Conservation (phyloP, 2,329 filamentous ascomycete genomes). For the Canariomyces notabilis region DNA sequence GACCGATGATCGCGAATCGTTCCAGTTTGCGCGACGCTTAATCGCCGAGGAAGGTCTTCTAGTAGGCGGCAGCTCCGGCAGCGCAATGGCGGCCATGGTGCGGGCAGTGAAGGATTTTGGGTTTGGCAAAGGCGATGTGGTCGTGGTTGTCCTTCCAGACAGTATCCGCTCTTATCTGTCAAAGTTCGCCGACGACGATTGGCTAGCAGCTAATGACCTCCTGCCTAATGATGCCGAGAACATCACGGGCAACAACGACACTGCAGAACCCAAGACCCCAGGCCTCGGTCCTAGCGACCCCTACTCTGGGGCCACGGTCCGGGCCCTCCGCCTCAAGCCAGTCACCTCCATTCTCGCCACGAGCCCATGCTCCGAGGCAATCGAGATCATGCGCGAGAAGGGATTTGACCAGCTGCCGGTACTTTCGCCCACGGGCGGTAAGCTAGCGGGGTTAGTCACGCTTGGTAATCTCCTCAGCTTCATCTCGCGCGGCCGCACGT, state of each 20-base stretch:
- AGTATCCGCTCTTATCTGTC: slow-evolving; percentile 96
- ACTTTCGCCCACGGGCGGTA: slow-evolving; percentile 60
- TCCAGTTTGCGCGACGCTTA: slow-evolving; percentile 79
- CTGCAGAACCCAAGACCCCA: slow-evolving; percentile 29
- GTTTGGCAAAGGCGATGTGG: slow-evolving; percentile 66
- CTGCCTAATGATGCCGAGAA: slow-evolving; percentile 52
- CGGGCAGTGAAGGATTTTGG: slow-evolving; percentile 34
- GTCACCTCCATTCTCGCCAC: slow-evolving; percentile 75
- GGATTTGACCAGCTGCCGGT: slow-evolving; percentile 97
- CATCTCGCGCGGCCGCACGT: slow-evolving; percentile 77
- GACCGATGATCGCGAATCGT: slow-evolving; percentile 88
- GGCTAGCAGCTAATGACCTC: slow-evolving; percentile 94
- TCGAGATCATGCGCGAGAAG: slow-evolving; percentile 97
- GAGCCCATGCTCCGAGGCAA: slow-evolving; percentile 75
- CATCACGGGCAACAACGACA: slow-evolving; percentile 44
- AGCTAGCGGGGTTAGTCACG: slow-evolving; percentile 87
- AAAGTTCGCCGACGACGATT: slow-evolving; percentile 99
- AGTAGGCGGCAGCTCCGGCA: slow-evolving; percentile 89
- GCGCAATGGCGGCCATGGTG: slow-evolving; percentile 51
- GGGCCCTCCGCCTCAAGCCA: slow-evolving; percentile 81
- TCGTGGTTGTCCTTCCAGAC: slow-evolving; percentile 89
- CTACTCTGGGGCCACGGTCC: slow-evolving; percentile 74
- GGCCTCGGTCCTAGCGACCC: slow-evolving; percentile 52
- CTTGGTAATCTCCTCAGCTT: slow-evolving; percentile 90
- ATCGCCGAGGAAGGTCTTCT: slow-evolving; percentile 93